Percentiles rank a stretch among this genome's conserved stretches.
Conservation (phyloP, 78 protist species). For the Protostelium mycophagum region DNA sequence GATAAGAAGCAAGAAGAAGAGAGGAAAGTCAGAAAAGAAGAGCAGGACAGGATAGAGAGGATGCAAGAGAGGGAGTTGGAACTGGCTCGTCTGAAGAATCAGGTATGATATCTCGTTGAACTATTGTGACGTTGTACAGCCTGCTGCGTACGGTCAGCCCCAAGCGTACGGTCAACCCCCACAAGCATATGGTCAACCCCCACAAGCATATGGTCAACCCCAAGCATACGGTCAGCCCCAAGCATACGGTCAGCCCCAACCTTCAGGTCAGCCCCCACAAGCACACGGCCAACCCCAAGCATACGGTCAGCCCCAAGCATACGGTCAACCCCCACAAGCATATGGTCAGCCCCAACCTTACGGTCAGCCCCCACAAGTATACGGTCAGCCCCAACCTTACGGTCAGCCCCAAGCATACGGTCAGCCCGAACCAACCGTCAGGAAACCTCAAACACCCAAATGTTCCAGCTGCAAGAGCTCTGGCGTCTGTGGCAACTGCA, state of each 20-base stretch:
- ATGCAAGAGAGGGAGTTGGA: too few species aligned
- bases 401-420: not conserved
- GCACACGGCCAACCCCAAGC: not conserved
- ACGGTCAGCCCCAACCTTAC: not conserved
- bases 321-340: not conserved
- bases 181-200: not conserved
- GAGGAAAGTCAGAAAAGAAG: too few species aligned
- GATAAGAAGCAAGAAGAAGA: too few species aligned
- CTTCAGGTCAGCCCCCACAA: not conserved
- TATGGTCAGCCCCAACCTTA: not conserved
- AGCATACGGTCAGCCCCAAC: not conserved
- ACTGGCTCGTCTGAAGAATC: too few species aligned
- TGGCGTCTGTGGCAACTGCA: not conserved
- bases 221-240: not conserved
- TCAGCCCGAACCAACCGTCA: not conserved
- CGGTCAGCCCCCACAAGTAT: not conserved
- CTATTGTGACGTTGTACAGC: too few species aligned
- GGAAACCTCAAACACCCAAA: too few species aligned
- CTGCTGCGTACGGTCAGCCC: not conserved
- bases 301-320: not conserved
- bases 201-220: not conserved
- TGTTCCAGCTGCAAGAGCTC: not conserved
- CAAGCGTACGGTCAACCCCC: not conserved
- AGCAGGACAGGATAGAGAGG: too few species aligned
- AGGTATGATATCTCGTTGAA: too few species aligned